Evolutionary conservation across 495 filamentous ascomycete genomes (phyloP), one percentile per base, ranked within the genome.

Genomic region (Talaromyces ruber): DNA sequence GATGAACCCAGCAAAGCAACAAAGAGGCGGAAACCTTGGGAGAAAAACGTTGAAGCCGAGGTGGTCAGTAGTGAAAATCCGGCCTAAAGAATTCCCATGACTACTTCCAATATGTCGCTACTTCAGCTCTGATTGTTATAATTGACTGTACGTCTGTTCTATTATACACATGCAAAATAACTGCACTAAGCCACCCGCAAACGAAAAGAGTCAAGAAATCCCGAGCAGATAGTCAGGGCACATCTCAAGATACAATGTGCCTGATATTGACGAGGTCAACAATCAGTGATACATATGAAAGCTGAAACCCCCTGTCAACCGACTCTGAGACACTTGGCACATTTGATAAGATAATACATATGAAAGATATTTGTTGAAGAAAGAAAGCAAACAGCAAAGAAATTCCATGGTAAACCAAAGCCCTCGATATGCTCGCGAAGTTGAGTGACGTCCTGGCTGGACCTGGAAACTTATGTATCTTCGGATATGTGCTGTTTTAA

Each of bases 11-110:
- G 71, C 26, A 74, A 71, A 11, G 78, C 73, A 32, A 66, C 76
- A 58, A 82, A 74, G 68, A 80, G 90, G 68, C 79, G 72, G 67
- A 96, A 96, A 71, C 91, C 91, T 3, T 96, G 91, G 91, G 91
- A 96, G 74, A 85, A 77, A 63, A 73, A 77, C 18, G 67, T 71
- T 47, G 43, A 29, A 28, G 26, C 11, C 16, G 51, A 54, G 51
- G 58, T 43, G 2, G 50, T 22, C 52, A 21, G 56, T 47, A 22
- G 18, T 60, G 29, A 37, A 45, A 62, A 57, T 47, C 43, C 7
- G 12, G 43, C 21, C 18, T 47, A 47, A 47, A 9, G 43, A 47
- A n/a, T 7, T 21, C 9, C 6, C 18, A 47, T 47, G 39, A 5
- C 34, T 39, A 39, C 34, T 39, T 14, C 4, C 4, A 14, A 39